Percentiles rank a stretch among this genome's conserved stretches.
phyloP scores from a whole-genome alignment of 163 green algal genomes.

The Volvox carteri region DNA sequence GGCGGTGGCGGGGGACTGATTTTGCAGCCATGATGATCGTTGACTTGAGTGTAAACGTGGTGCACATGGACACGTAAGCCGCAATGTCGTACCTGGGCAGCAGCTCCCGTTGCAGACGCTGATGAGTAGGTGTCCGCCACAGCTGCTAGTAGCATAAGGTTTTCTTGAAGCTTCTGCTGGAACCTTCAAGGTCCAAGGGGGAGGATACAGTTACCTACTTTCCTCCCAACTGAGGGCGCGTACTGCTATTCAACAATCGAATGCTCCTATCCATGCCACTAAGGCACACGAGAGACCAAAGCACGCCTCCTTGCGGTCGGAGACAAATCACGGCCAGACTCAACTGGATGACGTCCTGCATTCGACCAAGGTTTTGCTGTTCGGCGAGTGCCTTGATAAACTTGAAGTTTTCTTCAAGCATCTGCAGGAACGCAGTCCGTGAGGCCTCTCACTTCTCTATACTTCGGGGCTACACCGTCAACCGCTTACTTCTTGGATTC shows the following conservation, averaged over 20 bases:
- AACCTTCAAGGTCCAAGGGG: conserved; percentile 50
- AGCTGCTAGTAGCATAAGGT: conserved; percentile 65
- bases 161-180: conserved; percentile 66
- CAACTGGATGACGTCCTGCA: conserved; percentile 64
- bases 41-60: too few species aligned
- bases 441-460: not conserved
- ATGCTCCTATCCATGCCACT: too few species aligned
- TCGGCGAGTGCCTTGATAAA: conserved; percentile 68
- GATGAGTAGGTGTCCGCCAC: conserved; percentile 59
- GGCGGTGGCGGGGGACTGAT: too few species aligned
- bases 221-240: too few species aligned
- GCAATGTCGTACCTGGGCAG: conserved; percentile 2
- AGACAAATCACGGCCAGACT: conserved; percentile 13
- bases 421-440: conserved; percentile 17
- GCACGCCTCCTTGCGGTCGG: too few species aligned
- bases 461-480: not conserved
- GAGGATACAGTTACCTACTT: not conserved
- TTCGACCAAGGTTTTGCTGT: conserved; percentile 65
- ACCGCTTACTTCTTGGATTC: conserved; percentile 22
- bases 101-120: not conserved
- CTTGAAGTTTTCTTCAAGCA: conserved; percentile 70
- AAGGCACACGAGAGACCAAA: too few species aligned
- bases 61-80: too few species aligned
- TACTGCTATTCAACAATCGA: too few species aligned
- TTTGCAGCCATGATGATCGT: too few species aligned